phyloP scores from a whole-genome alignment of 306 rosid genomes.

The Quercus rubra region DNA sequence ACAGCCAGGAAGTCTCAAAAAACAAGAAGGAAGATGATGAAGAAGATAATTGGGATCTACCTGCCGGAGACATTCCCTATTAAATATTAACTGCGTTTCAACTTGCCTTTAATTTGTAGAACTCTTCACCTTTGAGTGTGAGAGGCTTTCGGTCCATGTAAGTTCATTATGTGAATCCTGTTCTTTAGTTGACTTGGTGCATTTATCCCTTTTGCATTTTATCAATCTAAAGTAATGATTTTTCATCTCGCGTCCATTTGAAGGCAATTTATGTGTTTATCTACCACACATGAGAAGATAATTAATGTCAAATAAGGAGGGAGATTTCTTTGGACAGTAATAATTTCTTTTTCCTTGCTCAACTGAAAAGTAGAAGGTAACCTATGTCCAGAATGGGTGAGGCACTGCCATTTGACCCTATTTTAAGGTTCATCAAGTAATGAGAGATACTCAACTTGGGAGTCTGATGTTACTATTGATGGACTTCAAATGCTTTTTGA shows the following conservation, averaged over 20 bases:
- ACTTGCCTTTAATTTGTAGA: conserved; percentile 20
- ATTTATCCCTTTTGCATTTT: conserved; percentile 12
- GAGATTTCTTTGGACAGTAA: not conserved
- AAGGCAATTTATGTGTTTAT: conserved; percentile 8
- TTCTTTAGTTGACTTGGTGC: conserved; percentile 27
- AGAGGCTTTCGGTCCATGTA: conserved; percentile 35
- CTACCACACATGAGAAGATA: not conserved
- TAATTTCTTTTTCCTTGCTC: not conserved
- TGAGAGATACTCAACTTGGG: not conserved
- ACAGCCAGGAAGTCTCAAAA: conserved; percentile 26
- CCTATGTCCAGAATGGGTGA: not conserved
- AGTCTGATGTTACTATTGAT: not conserved
- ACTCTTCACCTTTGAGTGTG: conserved; percentile 24
- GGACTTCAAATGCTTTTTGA: not conserved
- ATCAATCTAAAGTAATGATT: conserved; percentile 10
- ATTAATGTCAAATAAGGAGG: not conserved
- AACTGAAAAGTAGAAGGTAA: not conserved
- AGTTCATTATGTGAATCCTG: conserved; percentile 28
- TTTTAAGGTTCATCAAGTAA: not conserved
- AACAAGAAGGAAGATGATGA: conserved; percentile 60
- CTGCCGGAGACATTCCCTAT: conserved; percentile 45
- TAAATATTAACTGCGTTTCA: conserved; percentile 34
- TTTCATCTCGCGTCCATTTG: conserved; percentile 20
- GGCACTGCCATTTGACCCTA: not conserved
- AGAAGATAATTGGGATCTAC: conserved; percentile 80